Evolutionary conservation across 306 rosid genomes (phyloP).

Genomic region (Ormosia semicastrata): DNA sequence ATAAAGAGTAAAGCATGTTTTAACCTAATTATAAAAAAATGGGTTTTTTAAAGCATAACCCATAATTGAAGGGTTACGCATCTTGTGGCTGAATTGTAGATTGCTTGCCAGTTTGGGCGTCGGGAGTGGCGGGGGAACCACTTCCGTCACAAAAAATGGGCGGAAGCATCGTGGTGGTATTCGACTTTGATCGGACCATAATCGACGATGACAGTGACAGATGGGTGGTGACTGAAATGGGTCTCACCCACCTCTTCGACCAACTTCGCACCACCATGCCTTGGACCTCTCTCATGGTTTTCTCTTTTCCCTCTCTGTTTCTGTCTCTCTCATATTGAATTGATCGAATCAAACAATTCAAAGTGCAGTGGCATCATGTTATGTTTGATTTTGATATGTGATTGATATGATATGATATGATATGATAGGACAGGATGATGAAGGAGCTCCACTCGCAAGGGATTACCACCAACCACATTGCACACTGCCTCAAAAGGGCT

Average conservation of each 20-base stretch:
- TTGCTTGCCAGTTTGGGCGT: neutral
- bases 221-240: constrained; percentile 66
- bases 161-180: constrained; percentile 30
- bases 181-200: constrained; percentile 78
- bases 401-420: neutral
- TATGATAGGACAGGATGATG: constrained; percentile 57
- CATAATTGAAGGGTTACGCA: too few species aligned
- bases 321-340: neutral
- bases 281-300: constrained; percentile 83
- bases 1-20: too few species aligned
- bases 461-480: constrained; percentile 40
- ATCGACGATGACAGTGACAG: constrained; percentile 83
- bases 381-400: too few species aligned
- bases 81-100: neutral
- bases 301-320: neutral
- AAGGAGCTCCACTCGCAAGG: constrained; percentile 69
- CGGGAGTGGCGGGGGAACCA: neutral
- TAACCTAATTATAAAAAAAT: too few species aligned
- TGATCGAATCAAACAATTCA: too few species aligned
- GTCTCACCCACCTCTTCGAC: constrained; percentile 52
- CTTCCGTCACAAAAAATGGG: neutral
- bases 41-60: too few species aligned
- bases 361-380: too few species aligned
- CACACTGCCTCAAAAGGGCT: constrained; percentile 52
- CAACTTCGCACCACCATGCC: constrained; percentile 57